Base-by-base conservation (phyloP, 495 filamentous ascomycete genomes). In the Xylaria intraflava region DNA sequence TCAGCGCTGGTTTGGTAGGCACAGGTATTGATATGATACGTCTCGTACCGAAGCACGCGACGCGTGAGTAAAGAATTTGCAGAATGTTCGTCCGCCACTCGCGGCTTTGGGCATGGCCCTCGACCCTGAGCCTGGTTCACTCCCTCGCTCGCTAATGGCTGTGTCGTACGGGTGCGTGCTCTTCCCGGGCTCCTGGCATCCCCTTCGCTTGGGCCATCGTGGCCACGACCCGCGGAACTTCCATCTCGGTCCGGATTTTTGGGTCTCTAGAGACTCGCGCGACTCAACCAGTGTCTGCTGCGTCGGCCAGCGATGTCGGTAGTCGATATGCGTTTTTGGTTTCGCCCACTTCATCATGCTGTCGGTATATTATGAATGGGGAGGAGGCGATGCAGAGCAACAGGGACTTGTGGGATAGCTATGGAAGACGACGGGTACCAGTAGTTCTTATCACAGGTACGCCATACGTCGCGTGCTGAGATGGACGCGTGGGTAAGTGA, bases 141-240 rank as follows among this genome's bases (percentile, higher is more conserved):
- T 40, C 12, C n/a, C 46, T 1, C 43, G 31, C 27, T 23, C 42
- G 16, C 53, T 55, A 46, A 59, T n/a, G 2, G 55, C 55, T 7
- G 62, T 65, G 39, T 66, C 63, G 26, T 66, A 66, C 0, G 63
- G 63, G 17, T 66, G 58, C 14, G 57, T 66, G 30, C 60, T 63
- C 17, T 61, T 53, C 27, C 52, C 52, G 2, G 52, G 52, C 23
- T 46, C 45, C 10, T 26, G 36, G 12, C 26, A 42, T n/a, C 35
- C 23, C 36, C 45, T 48, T 30, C 30, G 39, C 29, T 23, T 43
- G 35, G 47, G 45, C 38, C 52, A 45, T 7, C 38, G 44, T 20
- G 35, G 29, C 45, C 26, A 49, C 16, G 2, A 9, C 10, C 4
- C 9, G 30, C 33, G 19, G 17, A 29, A 19, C 27, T 23, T 16